Conservation (phyloP, 805 yeast genomes). For the Lachancea dasiensis region DNA sequence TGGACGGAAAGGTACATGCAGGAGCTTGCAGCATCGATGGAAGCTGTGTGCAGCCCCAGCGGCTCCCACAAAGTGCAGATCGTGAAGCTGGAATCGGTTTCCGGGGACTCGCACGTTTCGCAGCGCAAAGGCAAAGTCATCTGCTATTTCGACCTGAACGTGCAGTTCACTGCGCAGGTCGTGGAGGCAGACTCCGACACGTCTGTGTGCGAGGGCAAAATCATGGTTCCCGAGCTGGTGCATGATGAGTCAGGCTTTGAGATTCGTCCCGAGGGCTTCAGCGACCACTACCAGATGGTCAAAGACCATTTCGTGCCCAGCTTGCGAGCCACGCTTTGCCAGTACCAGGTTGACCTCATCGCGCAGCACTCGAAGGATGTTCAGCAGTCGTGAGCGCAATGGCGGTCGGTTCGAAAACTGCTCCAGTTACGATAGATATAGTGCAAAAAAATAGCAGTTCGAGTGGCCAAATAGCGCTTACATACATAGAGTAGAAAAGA, state of each 20-base stretch:
- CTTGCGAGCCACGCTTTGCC: slow-evolving; percentile 41
- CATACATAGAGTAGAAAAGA: too few relatives aligned
- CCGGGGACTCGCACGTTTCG: slow-evolving; percentile 77
- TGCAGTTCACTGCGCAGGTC: slow-evolving; percentile 44
- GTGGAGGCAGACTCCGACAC: slow-evolving; percentile 30
- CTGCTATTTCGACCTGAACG: slow-evolving; percentile 63
- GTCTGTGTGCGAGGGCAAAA: slow-evolving; percentile 38
- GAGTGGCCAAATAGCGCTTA: too few relatives aligned
- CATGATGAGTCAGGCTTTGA: slow-evolving; percentile 73
- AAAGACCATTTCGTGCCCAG: slow-evolving; percentile 47
- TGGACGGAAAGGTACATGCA: slow-evolving; percentile 53
- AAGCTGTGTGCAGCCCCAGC: slow-evolving; percentile 7
- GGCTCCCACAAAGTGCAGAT: slow-evolving; percentile 22
- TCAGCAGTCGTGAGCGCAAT: slow-evolving; percentile 38
- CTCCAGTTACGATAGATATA: too few relatives aligned
- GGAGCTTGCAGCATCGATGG: slow-evolving; percentile 11
- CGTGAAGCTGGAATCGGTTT: slow-evolving; percentile 39
- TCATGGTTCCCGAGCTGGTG: slow-evolving; percentile 59
- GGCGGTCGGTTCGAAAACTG: neutral
- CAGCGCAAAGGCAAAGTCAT: slow-evolving; percentile 78
- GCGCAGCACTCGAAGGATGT: slow-evolving; percentile 56
- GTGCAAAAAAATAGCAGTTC: too few relatives aligned
- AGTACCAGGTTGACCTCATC: slow-evolving; percentile 60
- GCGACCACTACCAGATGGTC: slow-evolving; percentile 36
- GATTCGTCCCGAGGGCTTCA: slow-evolving; percentile 40